Conservation (phyloP, 2,329 filamentous ascomycete genomes). For the Pseudocercospora eumusae region DNA sequence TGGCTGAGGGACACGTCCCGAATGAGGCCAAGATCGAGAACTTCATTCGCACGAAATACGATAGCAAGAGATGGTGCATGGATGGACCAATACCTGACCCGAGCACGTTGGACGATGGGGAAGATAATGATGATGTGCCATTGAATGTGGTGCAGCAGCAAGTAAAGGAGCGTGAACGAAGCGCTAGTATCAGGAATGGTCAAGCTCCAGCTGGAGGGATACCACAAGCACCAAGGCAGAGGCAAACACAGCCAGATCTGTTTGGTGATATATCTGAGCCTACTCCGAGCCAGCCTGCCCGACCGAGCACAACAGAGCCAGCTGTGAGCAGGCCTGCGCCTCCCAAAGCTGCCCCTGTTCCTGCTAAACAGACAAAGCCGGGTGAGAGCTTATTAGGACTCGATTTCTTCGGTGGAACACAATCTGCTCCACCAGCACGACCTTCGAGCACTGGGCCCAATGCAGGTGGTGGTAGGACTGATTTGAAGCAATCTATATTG, state of each 20-base stretch:
- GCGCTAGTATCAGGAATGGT: slow-evolving; percentile 46
- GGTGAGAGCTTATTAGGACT: slow-evolving; percentile 85
- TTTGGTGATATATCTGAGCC: slow-evolving; percentile 71
- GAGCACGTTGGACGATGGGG: slow-evolving; percentile 76
- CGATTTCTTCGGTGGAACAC: slow-evolving; percentile 80
- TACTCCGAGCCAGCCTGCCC: slow-evolving; percentile 51
- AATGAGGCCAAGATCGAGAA: slow-evolving; percentile 99
- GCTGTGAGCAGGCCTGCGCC: slow-evolving; percentile 59
- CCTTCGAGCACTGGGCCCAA: slow-evolving; percentile 73
- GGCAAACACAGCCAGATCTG: slow-evolving; percentile 66
- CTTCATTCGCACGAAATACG: slow-evolving; percentile 98
- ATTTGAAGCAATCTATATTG: slow-evolving; percentile 95
- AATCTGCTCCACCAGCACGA: slow-evolving; percentile 67
- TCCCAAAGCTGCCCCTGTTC: slow-evolving; percentile 39
- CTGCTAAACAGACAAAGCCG: slow-evolving; percentile 64
- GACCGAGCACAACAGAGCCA: slow-evolving; percentile 74
- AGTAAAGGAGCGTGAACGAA: slow-evolving; percentile 57
- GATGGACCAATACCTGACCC: slow-evolving; percentile 93
- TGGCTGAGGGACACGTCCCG: slow-evolving; percentile 85
- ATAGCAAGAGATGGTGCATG: slow-evolving; percentile 99
- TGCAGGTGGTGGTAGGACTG: slow-evolving; percentile 70
- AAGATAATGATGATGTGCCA: slow-evolving; percentile 72
- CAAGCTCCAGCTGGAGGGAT: slow-evolving; percentile 21
- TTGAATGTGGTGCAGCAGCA: slow-evolving; percentile 69
- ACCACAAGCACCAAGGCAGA: slow-evolving; percentile 22